These are phyloP conservation scores for Millerago galiae DNA, from an alignment of 805 yeast genomes.

Conservation along the genomic window DNA sequence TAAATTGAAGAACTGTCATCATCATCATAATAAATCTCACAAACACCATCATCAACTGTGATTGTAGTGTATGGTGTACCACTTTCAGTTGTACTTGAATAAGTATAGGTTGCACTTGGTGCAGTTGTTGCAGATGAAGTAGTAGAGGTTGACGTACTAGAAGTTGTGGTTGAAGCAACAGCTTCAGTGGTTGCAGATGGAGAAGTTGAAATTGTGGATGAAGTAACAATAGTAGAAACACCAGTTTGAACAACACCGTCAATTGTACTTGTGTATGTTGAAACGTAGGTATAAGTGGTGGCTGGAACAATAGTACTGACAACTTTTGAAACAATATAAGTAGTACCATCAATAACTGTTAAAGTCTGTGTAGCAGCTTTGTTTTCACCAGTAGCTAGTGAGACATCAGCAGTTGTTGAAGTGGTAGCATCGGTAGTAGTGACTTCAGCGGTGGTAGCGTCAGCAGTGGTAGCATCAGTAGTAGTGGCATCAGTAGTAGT, in stretches of 20 bases:
- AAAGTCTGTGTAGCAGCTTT: constrained; percentile 4
- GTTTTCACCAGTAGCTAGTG: neutral
- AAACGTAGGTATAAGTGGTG: constrained; percentile 8
- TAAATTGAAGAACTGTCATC: constrained; percentile 9
- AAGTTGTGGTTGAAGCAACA: neutral
- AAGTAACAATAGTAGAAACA: constrained; percentile 10
- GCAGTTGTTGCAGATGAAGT: constrained; percentile 11
- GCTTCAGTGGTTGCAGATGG: too few species aligned
- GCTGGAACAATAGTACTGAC: constrained; percentile 23
- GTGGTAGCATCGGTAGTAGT: neutral
- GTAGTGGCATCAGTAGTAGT: neutral
- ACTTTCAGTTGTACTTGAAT: constrained; percentile 1
- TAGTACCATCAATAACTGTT: constrained; percentile 21
- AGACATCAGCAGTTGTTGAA: constrained; percentile 1
- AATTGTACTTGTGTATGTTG: constrained; percentile 18
- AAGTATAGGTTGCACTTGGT: neutral
- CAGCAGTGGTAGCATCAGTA: neutral
- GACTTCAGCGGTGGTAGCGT: neutral
- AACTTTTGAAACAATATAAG: constrained; percentile 19
- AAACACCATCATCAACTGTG: constrained; percentile 18
- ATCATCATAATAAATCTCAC: constrained; percentile 24
- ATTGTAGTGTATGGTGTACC: constrained; percentile 19
- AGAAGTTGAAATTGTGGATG: constrained; percentile 6
- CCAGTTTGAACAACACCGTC: constrained; percentile 17
- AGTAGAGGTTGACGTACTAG: constrained; percentile 5